Evolutionary conservation across 139 green algal species (phyloP), one percentile per base, ranked within the genome.

Genomic region (Chlamydomonas schloesseri): DNA sequence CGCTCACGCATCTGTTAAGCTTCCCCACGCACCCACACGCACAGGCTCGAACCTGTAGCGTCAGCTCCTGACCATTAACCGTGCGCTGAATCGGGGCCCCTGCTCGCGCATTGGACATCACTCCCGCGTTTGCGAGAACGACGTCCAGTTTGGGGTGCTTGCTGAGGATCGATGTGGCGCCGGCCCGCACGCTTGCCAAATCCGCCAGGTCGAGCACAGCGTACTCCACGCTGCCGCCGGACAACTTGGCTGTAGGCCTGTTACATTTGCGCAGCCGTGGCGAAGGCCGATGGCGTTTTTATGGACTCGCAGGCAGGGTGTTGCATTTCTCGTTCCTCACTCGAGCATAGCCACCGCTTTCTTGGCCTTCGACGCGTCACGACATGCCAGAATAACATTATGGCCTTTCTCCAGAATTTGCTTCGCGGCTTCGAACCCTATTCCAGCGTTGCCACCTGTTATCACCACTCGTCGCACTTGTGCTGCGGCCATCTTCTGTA

Each of bases 391-490:
- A 18, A 74, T 24, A 0, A 88, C 82, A 64, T 80, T 71, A 37
- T 88, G 82, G 57, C 82, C 82, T 1, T 23, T 21, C 47, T 46
- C 15, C 29, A 88, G 42, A 0, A 88, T 71, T 62, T 88, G 82
- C 29, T 57, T 34, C 8, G 82, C 82, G 28, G 82, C 71, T 34
- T 88, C 82, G 31, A 75, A 82, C 10, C 82, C 82, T 33, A 88
- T 81, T n/a, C 82, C 82, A n/a, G 10, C 23, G 13, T 88, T 88
- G 0, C 57, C 82, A 9, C 82, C 82, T 37, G 82, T 88, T 58
- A 88, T 88, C 24, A 88, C 57, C 9, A 88, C 26, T 28, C 82
- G 82, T 26, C 58, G 58, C 34, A 34, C 75, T 50, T 50, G 42
- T 50, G 42, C 42, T 50, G 42, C 42, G 42, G 42, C 42, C 42